phyloP scores from a whole-genome alignment of 2,329 filamentous ascomycete species.

The Cucurbitaria berberidis region DNA sequence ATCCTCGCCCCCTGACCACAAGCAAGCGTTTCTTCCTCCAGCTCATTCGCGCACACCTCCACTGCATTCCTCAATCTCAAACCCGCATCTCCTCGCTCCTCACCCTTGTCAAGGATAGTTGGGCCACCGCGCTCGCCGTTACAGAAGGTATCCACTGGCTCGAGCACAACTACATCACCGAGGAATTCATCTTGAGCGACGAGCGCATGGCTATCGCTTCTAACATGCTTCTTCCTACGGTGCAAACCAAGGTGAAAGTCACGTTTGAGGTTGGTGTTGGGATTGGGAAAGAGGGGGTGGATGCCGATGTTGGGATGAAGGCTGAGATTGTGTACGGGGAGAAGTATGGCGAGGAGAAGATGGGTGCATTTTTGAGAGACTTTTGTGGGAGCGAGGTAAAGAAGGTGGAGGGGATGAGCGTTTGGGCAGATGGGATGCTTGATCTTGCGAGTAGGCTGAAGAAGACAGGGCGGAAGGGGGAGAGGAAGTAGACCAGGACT shows the following conservation, averaged over 20 bases:
- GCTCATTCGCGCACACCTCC: constrained; percentile 71
- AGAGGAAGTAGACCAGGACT: constrained; percentile 29
- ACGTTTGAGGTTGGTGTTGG: constrained; percentile 60
- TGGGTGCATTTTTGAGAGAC: constrained; percentile 71
- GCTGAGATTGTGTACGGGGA: constrained; percentile 78
- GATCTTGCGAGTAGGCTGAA: constrained; percentile 54
- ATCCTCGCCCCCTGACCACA: constrained; percentile 62
- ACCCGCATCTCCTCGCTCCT: constrained; percentile 66
- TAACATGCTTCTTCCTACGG: constrained; percentile 66
- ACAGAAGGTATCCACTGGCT: constrained; percentile 67
- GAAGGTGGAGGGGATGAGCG: constrained; percentile 36
- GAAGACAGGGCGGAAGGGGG: constrained; percentile 54
- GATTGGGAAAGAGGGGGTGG: constrained; percentile 54
- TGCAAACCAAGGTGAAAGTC: constrained; percentile 73
- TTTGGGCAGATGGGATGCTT: constrained; percentile 53
- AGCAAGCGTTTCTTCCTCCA: constrained; percentile 79
- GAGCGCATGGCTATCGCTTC: constrained; percentile 67
- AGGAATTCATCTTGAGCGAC: constrained; percentile 68
- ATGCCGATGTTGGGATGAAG: constrained; percentile 62
- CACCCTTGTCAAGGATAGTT: constrained; percentile 64
- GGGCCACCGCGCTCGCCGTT: constrained; percentile 68
- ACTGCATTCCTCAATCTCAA: constrained; percentile 64
- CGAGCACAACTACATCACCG: constrained; percentile 68
- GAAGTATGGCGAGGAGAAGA: constrained; percentile 75
- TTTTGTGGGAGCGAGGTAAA: constrained; percentile 52